Base-by-base conservation (phyloP, 768 basidiomycete genomes). In the Suillus clintonianus region DNA sequence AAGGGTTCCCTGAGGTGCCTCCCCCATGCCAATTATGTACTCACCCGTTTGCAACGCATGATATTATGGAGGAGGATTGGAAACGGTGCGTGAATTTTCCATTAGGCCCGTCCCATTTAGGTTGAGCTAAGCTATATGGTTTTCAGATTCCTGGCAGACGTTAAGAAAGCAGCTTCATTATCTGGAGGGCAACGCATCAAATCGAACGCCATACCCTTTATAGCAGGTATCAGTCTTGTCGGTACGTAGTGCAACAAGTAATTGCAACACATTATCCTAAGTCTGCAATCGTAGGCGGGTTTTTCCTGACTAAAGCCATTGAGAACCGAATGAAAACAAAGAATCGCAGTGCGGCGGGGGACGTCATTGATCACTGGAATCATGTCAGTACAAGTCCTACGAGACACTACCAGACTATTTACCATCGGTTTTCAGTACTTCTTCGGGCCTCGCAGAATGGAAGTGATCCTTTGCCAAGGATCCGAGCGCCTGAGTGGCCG, bases 21-120 rank as follows among this genome's bases (percentile, higher is more conserved):
- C 86, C 86, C 1, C 80, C 81, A 1, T 76, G 80, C 5, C 61
- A 64, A 34, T 34, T 69, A 10, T 64, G 65, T 19, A 79, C 78
- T 11, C 86, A 87, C 67, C 85, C 85, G 30, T 87, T 87, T 67
- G 67, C 70, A 27, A 74, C 79, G 54, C 82, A 84, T 69, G 85
- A 87, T 66, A 71, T 87, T 4, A 66, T 60, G 0, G 80, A 86
- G 70, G 74, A 70, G 19, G 86, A 87, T 69, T 87, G 86, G 86
- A 68, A 72, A 45, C 74, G 77, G 79, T 83, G 14, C 24, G 68
- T 62, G 19, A 5, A 27, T 8, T 4, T 7, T 15, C 32, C 22
- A 9, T n/a, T 30, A 32, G 30, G 39, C 8, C 8, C 22, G 17
- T 34, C 36, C 32, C 43, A 32, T 39, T 42, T 36, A 43, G 10